Percentiles rank a stretch among this genome's conserved stretches.
Evolutionary conservation across 2,329 filamentous ascomycete species (phyloP).

Genomic region (Ceratocystis ficicola): DNA sequence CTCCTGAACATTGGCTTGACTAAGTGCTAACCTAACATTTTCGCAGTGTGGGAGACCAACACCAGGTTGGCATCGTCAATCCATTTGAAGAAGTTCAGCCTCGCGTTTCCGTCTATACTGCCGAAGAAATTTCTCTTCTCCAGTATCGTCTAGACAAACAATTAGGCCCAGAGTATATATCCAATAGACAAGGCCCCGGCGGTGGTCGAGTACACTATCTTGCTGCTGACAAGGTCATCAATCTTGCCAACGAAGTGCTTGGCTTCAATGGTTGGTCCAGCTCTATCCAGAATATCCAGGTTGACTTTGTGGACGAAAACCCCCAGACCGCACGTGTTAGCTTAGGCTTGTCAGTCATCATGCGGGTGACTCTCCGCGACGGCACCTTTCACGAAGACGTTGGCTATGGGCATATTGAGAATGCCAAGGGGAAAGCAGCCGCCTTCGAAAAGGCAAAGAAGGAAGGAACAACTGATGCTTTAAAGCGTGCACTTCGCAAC

Average conservation of each 20-base stretch:
- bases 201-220: conserved; percentile 87
- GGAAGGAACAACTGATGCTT: conserved; percentile 84
- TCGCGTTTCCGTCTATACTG: conserved; percentile 68
- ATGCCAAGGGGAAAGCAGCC: conserved; percentile 85
- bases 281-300: conserved; percentile 84
- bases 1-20: conserved; percentile 19
- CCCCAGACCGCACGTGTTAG: conserved; percentile 65
- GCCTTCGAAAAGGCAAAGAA: conserved; percentile 99
- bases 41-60: conserved; percentile 56
- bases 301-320: conserved; percentile 89
- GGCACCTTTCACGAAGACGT: conserved; percentile 97
- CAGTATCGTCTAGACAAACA: conserved; percentile 82
- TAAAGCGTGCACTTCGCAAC: conserved; percentile 79
- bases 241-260: conserved; percentile 87
- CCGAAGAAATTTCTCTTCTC: conserved; percentile 78
- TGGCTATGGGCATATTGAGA: conserved; percentile 92
- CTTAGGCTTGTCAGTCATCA: conserved; percentile 77
- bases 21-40: conserved; percentile 18
- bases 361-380: conserved; percentile 79
- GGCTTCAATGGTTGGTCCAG: conserved; percentile 98
- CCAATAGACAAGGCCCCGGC: conserved; percentile 66
- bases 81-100: conserved; percentile 65
- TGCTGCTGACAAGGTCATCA: conserved; percentile 92
- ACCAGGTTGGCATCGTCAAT: conserved; percentile 49
- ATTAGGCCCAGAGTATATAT: conserved; percentile 91